Conservation (phyloP, 371 early-diverging fungal species). For the Cokeromyces recurvatus region DNA sequence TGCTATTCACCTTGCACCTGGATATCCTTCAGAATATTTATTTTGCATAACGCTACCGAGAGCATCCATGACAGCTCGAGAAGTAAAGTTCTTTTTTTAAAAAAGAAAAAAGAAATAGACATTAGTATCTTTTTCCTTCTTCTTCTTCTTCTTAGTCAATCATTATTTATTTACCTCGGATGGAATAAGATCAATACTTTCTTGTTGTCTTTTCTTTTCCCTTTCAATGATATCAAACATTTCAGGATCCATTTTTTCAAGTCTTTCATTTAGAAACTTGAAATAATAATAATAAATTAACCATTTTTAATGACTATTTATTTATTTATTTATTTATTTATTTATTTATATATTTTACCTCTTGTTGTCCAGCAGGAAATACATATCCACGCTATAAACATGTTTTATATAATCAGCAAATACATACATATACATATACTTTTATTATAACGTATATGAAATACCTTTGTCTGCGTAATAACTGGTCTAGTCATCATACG, state of each 20-base stretch:
- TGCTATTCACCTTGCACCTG: conserved; percentile 80
- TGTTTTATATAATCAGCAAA: too few species aligned
- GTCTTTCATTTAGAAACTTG: conserved; percentile 63
- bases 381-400: conserved; percentile 51
- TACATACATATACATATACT: too few species aligned
- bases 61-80: conserved; percentile 95
- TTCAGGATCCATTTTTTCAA: conserved; percentile 85
- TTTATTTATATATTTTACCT: conserved; percentile 25
- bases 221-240: conserved; percentile 91
- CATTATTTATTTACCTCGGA: conserved; percentile 76
- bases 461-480: conserved; percentile 10
- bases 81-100: conserved; percentile 89
- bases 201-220: conserved; percentile 96
- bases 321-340: background rate
- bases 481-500: conserved; percentile 24
- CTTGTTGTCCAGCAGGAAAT: conserved; percentile 62
- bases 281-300: background rate
- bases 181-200: conserved; percentile 92
- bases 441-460: background rate
- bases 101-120: background rate
- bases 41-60: conserved; percentile 98
- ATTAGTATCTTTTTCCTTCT: background rate
- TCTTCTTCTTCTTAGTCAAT: background rate
- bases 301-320: too few species aligned
- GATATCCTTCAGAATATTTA: conserved; percentile 99